Evolutionary conservation across 2,329 filamentous ascomycete genomes (phyloP).

Genomic region (Zasmidium angulare): DNA sequence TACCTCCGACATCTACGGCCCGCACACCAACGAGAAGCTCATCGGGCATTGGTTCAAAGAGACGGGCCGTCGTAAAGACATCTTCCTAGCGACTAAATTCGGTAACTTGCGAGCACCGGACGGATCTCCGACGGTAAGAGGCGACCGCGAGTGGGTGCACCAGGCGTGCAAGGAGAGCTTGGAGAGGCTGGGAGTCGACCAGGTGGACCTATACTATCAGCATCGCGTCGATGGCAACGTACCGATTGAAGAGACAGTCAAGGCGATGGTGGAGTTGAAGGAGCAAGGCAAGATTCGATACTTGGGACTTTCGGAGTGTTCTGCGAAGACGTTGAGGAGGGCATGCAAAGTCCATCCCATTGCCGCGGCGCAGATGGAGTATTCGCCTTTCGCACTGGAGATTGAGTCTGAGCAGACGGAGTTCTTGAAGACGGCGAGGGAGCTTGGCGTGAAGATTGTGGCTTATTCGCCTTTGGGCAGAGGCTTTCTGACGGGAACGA

Average conservation of each 20-base stretch:
- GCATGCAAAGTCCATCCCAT: conserved; percentile 52
- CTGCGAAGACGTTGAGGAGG: conserved; percentile 50
- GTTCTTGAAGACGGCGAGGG: conserved; percentile 46
- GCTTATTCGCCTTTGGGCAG: conserved; percentile 44
- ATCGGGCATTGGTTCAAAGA: conserved; percentile 43
- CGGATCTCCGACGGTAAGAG: conserved; percentile 29
- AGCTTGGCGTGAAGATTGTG: conserved; percentile 47
- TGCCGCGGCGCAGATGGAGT: conserved; percentile 56
- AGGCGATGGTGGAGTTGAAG: conserved; percentile 47
- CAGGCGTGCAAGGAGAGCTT: conserved; percentile 39
- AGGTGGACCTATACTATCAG: conserved; percentile 47
- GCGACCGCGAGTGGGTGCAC: conserved; percentile 40
- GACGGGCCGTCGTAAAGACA: conserved; percentile 39
- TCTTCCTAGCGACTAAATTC: conserved; percentile 45
- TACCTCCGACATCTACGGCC: conserved; percentile 32
- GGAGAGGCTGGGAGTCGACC: conserved; percentile 37
- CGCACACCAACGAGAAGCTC: conserved; percentile 33
- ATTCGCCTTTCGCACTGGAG: conserved; percentile 50
- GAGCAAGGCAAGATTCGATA: conserved; percentile 56
- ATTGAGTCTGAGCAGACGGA: conserved; percentile 47
- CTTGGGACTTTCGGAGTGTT: conserved; percentile 53
- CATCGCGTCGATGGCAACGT: conserved; percentile 46
- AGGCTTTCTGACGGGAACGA: conserved; percentile 45
- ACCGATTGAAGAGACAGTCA: conserved; percentile 47
- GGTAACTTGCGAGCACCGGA: conserved; percentile 26